Evolutionary conservation across 2,329 filamentous ascomycete species (phyloP), one percentile per base, ranked within the genome.

Genomic region (Venturia effusa): DNA sequence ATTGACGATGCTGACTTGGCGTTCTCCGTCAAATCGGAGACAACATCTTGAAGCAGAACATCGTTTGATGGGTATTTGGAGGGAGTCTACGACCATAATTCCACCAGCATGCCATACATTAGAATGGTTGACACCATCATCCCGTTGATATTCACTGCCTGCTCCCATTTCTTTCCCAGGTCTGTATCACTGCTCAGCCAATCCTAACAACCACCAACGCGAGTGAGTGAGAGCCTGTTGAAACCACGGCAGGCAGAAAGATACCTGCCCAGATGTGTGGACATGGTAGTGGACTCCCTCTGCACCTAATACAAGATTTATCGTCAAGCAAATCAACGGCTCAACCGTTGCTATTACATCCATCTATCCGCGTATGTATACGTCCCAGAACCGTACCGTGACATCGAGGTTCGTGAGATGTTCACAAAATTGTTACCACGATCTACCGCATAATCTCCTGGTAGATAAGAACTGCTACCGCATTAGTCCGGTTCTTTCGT

Each of bases 381-480:
- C 51, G 19, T 8, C 13, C 27, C 30, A 57, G 13, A 22, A 57
- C 51, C 27, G 17, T 55, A 55, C 27, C 22, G 24, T 30, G 30
- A 34, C 51, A 19, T 57, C 30, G 19, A 57, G 5, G 22, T 34
- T 57, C 51, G 8, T 34, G 19, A 10, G 1, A n/a, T 57, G 4
- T 34, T 34, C 1, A n/a, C 4, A 57, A 57, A 0, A 57, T 2
- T n/a, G 4, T 17, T 19, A 34, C 27, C 24, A 34, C 15, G 11
- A 57, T 30, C 27, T 64, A 64, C 51, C 86, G 83, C 86, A 88
- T 97, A 72, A 97, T 97, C 80, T 99, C 94, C 76, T 97, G 87
- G 79, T 93, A 99, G 77, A 99, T 99, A 74, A 99, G 82, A 73
- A 80, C 85, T 87, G 66, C 19, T 61, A 30, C 27, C 27, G 54